These are phyloP conservation scores for Pythium periplocum DNA, from an alignment of 352 stramenopile species.

Conservation along the genomic window DNA sequence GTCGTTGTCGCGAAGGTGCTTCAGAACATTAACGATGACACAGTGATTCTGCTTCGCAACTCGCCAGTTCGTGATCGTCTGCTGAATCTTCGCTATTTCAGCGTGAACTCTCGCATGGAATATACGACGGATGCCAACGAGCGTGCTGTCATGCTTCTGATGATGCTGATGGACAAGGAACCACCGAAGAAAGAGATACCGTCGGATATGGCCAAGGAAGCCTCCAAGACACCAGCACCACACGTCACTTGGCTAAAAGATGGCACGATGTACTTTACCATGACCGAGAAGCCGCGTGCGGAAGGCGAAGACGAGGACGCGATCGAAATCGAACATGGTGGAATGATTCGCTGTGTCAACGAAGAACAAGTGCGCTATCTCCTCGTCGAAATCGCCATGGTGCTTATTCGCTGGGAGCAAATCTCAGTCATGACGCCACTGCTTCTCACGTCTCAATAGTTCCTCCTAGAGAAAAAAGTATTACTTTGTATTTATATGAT, in stretches of 20 bases:
- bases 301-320: constrained; percentile 8
- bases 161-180: constrained; percentile 21
- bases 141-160: constrained; percentile 16
- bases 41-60: constrained; percentile 21
- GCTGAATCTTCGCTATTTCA: constrained; percentile 21
- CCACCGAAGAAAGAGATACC: not conserved
- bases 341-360: constrained; percentile 10
- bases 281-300: constrained; percentile 15
- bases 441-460: constrained; percentile 4
- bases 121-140: constrained; percentile 14
- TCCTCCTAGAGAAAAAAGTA: too few species aligned
- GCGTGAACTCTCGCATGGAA: constrained; percentile 17
- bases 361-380: constrained; percentile 21
- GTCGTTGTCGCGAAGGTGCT: constrained; percentile 20
- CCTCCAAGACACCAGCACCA: not conserved
- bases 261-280: constrained; percentile 15
- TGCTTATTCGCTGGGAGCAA: constrained; percentile 23
- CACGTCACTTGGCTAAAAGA: constrained; percentile 20
- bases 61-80: constrained; percentile 14
- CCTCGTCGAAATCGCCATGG: constrained; percentile 13
- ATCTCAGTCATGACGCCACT: constrained; percentile 14
- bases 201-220: constrained; percentile 9
- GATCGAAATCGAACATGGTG: constrained; percentile 22
- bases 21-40: constrained; percentile 13
- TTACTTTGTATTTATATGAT: too few species aligned